Conservation (phyloP, 768 basidiomycete species). For the Mycena capillaripes region DNA sequence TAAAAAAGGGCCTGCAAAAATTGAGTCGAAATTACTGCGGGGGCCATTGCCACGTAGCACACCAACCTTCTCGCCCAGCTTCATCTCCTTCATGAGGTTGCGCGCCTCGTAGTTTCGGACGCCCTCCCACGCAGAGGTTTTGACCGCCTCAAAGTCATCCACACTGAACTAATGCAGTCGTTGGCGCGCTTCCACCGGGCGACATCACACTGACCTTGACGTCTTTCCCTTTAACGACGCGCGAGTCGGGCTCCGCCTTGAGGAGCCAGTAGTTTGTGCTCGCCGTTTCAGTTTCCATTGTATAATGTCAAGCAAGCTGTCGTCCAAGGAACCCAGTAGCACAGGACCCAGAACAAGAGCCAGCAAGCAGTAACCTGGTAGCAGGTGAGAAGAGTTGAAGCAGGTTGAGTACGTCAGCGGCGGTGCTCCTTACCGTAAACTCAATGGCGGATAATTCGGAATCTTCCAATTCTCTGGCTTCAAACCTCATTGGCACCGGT, state of each 20-base stretch:
- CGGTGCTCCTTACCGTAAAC: background rate
- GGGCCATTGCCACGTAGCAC: background rate
- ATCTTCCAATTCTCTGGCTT: conserved; percentile 57
- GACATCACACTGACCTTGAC: conserved; percentile 68
- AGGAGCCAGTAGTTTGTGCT: conserved; percentile 74
- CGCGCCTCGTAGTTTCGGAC: conserved; percentile 87
- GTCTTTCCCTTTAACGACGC: conserved; percentile 88
- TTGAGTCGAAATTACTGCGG: background rate
- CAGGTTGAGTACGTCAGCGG: background rate
- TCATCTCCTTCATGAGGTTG: conserved; percentile 89
- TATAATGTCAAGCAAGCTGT: background rate
- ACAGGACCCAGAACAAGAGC: background rate
- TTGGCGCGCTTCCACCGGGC: background rate
- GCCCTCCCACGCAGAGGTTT: conserved; percentile 88
- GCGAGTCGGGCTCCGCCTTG: conserved; percentile 90
- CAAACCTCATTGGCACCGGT: conserved; percentile 57
- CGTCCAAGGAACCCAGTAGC: background rate
- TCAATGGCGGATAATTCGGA: conserved; percentile 40
- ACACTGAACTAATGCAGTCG: conserved; percentile 75
- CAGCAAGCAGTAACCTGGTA: background rate
- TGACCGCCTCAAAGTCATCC: conserved; percentile 83
- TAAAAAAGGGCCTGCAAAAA: conserved; percentile 80
- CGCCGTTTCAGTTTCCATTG: conserved; percentile 20
- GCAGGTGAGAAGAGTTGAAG: background rate
- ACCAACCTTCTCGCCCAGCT: conserved; percentile 76